A percentile compares a stretch with the other conserved stretches of the same genome.
phyloP scores from a whole-genome alignment of 2,329 filamentous ascomycete genomes.

The Dendryphion nanum region DNA sequence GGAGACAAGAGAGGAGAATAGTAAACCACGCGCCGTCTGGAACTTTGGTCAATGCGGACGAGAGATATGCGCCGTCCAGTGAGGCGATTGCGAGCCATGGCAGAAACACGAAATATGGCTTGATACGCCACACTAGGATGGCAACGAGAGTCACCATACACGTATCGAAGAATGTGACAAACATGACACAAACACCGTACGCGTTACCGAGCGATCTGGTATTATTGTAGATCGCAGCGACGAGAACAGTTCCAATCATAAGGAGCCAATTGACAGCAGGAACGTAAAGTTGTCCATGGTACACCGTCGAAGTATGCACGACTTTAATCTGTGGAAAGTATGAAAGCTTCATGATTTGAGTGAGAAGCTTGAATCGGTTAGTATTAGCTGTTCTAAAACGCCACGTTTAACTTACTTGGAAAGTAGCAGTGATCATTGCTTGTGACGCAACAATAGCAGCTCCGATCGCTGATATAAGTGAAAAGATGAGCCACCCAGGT shows the following conservation, averaged over 20 bases:
- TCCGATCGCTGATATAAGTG: conserved; percentile 65
- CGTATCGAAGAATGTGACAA: conserved; percentile 76
- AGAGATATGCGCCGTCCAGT: conserved; percentile 69
- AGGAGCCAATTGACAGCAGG: conserved; percentile 75
- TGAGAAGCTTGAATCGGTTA: conserved; percentile 48
- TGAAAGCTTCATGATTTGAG: conserved; percentile 68
- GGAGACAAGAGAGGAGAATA: conserved; percentile 60
- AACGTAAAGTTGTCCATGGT: conserved; percentile 75
- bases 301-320: conserved; percentile 66
- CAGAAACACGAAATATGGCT: conserved; percentile 58
- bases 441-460: conserved; percentile 75
- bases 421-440: conserved; percentile 74
- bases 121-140: conserved; percentile 68
- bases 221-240: conserved; percentile 70
- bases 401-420: conserved; percentile 51
- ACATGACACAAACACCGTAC: conserved; percentile 77
- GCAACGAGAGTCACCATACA: conserved; percentile 71
- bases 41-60: conserved; percentile 68
- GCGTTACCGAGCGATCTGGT: conserved; percentile 64
- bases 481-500: conserved; percentile 66
- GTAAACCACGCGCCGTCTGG: conserved; percentile 79
- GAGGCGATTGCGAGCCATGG: conserved; percentile 64
- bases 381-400: conserved; percentile 3
- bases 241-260: conserved; percentile 72
- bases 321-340: conserved; percentile 77